Conservation (phyloP, 805 yeast genomes). For the Myxozyma sirexii region DNA sequence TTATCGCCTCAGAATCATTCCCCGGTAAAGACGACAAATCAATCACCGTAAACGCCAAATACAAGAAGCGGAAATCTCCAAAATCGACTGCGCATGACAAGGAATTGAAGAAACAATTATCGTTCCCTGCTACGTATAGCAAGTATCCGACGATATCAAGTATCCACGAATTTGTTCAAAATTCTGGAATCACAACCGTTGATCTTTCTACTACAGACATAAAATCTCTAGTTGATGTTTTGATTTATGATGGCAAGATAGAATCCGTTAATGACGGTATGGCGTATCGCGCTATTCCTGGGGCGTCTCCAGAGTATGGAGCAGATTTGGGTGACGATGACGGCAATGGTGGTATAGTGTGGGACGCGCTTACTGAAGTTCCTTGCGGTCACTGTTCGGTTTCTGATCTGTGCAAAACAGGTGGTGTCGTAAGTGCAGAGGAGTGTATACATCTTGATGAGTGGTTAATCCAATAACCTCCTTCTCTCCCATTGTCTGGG, state of each 20-base stretch:
- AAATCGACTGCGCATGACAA: background rate
- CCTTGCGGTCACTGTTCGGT: conserved; percentile 43
- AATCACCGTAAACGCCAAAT: background rate
- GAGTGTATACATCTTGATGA: conserved; percentile 43
- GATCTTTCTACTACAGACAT: conserved; percentile 76
- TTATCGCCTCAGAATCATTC: conserved; percentile 70
- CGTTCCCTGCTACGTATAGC: conserved; percentile 60
- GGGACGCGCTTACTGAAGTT: conserved; percentile 40
- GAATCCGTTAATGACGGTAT: conserved; percentile 61
- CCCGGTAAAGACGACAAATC: conserved; percentile 48
- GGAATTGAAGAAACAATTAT: conserved; percentile 49
- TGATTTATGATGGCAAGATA: conserved; percentile 81
- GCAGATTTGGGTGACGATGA: conserved; percentile 39
- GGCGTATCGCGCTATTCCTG: conserved; percentile 72
- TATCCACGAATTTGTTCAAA: conserved; percentile 71
- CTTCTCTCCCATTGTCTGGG: too few relatives aligned
- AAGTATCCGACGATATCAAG: conserved; percentile 72
- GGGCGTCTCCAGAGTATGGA: conserved; percentile 47
- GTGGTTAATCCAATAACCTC: conserved; percentile 37
- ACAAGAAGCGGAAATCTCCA: conserved; percentile 8
- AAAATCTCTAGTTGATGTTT: conserved; percentile 80
- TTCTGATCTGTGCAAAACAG: conserved; percentile 37
- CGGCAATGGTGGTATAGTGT: conserved; percentile 2
- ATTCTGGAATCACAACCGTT: conserved; percentile 75
- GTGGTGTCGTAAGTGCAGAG: conserved; percentile 41